A percentile compares a stretch with the other conserved stretches of the same genome.
Evolutionary conservation across 306 rosid species (phyloP).

Genomic region (Trifolium subterraneum): DNA sequence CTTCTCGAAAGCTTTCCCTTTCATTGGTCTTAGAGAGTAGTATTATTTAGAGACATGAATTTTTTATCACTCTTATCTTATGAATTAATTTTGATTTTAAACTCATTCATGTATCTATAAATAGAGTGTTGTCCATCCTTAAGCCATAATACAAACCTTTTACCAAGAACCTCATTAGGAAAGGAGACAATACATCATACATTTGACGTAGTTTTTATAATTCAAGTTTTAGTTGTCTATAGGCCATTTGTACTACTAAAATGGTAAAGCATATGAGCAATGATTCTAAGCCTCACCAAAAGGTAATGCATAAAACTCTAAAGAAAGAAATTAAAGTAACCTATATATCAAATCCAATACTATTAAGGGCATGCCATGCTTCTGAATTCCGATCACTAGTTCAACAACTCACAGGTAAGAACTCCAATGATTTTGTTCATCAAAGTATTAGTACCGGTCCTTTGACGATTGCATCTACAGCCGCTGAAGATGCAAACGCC

Average conservation of each 20-base stretch:
- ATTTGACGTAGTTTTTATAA: background rate
- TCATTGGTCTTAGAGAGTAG: too few species aligned
- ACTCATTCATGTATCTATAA: too few species aligned
- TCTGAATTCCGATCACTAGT: background rate
- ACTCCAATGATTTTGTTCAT: background rate
- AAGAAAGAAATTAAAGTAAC: background rate
- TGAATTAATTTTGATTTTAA: too few species aligned
- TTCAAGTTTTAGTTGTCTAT: background rate
- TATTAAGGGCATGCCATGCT: background rate
- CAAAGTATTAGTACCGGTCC: background rate
- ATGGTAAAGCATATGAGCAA: background rate
- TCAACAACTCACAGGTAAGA: background rate
- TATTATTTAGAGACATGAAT: too few species aligned
- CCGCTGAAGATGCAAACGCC: background rate
- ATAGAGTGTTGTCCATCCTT: background rate
- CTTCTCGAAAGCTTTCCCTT: background rate
- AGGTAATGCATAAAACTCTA: background rate
- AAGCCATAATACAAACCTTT: background rate
- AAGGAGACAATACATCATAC: background rate
- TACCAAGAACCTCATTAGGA: background rate
- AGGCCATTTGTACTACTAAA: background rate
- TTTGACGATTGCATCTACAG: background rate
- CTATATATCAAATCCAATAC: background rate
- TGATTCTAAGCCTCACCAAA: background rate
- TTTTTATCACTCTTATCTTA: too few species aligned